Evolutionary conservation across 805 yeast genomes (phyloP), one percentile per base, ranked within the genome.

Genomic region (Starmerella gropengiesseri): DNA sequence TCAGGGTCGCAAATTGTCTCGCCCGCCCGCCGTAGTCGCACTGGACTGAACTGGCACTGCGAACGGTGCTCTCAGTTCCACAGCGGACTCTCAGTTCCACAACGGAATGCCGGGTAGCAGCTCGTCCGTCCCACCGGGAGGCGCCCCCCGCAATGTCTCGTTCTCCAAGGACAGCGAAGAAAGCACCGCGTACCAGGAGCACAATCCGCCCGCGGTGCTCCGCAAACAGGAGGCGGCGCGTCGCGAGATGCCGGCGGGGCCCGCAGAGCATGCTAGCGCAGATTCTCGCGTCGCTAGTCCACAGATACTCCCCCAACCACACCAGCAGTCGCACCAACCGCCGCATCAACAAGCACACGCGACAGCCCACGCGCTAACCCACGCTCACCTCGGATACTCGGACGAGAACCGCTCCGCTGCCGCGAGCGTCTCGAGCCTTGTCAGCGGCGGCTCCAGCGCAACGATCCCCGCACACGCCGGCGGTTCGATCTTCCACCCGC

Each of bases 121-220:
- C 37, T 34, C 33, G 33, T 21, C 21, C 21, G 32, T 33, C 12
- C 33, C 33, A 17, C 32, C 32, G 22, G 28, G 28, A 28, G 7
- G 20, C 14, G 30, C 21, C 19, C 38, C 49, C 12, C 47, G 45
- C 14, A 40, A 47, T 28, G 57, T 54, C 30, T 52, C 56, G 19
- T 55, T 55, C 26, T 47, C 51, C 16, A 29, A 28, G 16, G 47
- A 44, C 14, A 41, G 48, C 31, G 47, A 31, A 33, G 53, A 43
- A 19, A 46, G 52, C 29, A 44, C 49, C 13, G 58, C 58, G 12
- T 51, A 55, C 44, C 51, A 50, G 17, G 58, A 54, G 34, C 58
- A 55, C 33, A 53, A 54, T 31, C 58, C 58, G 27, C 58, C 58
- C 5, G 44, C 57, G 5, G 46, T 55, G 17, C 44, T 55, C 23